Percentiles rank a stretch among this genome's conserved stretches.
These are phyloP conservation scores for Fusarium newnesense DNA, from an alignment of 2,329 filamentous ascomycete species.

Conservation along the genomic window DNA sequence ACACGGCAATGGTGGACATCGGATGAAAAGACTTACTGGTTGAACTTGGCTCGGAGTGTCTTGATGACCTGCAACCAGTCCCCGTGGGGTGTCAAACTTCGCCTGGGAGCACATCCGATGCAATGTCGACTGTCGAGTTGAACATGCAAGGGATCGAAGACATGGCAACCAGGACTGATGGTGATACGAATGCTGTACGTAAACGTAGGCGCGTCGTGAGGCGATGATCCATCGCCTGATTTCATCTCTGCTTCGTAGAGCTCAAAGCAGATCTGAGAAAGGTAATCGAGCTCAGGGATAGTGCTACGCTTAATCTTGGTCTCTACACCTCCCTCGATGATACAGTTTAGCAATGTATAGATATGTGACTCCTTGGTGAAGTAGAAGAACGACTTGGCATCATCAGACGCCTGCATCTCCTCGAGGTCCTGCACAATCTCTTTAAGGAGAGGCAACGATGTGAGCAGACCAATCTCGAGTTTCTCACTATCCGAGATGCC, in stretches of 20 bases:
- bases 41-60: conserved; percentile 92
- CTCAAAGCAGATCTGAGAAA: conserved; percentile 98
- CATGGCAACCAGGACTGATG: conserved; percentile 94
- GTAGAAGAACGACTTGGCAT: conserved; percentile 97
- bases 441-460: conserved; percentile 90
- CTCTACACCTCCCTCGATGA: conserved; percentile 94
- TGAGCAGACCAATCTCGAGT: conserved; percentile 96
- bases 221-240: conserved; percentile 49
- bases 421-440: conserved; percentile 98
- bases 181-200: conserved; percentile 97
- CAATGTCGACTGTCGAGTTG: conserved; percentile 96
- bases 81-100: conserved; percentile 88
- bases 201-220: conserved; percentile 74
- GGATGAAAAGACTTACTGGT: conserved; percentile 71
- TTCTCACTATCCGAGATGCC: conserved; percentile 96
- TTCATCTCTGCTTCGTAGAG: conserved; percentile 94
- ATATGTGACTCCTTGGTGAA: conserved; percentile 99
- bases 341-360: conserved; percentile 97
- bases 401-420: conserved; percentile 93
- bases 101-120: conserved; percentile 91
- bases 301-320: conserved; percentile 96
- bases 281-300: conserved; percentile 96
- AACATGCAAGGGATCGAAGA: conserved; percentile 95
- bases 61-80: conserved; percentile 99
- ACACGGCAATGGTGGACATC: not conserved